phyloP scores from a whole-genome alignment of 164 flowering plant genomes.

The Protea cynaroides region DNA sequence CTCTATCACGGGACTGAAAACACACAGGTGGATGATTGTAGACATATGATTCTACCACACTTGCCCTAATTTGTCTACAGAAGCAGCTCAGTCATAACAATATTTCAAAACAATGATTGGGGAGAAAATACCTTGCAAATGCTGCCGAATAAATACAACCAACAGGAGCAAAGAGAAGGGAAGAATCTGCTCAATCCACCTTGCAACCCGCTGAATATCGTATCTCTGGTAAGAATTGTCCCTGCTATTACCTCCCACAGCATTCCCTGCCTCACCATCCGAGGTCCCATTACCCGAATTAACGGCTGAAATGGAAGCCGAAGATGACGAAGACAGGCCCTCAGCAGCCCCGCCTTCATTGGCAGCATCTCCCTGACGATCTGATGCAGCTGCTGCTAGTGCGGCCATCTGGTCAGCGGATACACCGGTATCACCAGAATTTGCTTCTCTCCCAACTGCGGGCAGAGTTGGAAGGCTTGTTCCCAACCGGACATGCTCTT shows the following conservation, averaged over 20 bases:
- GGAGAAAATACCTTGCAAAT: conserved; percentile 64
- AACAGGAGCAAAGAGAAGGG: conserved; percentile 88
- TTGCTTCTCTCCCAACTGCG: conserved; percentile 14
- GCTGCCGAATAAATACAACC: conserved; percentile 96
- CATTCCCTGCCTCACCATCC: conserved; percentile 47
- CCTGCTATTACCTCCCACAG: conserved; percentile 41
- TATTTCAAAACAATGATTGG: not conserved
- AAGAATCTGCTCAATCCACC: conserved; percentile 96
- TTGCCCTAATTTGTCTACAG: no score
- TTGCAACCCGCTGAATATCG: conserved; percentile 95
- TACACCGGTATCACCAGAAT: conserved; percentile 12
- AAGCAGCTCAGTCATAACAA: no score
- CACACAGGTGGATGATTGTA: no score
- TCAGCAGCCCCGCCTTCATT: conserved; percentile 35
- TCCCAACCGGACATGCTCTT: conserved; percentile 42
- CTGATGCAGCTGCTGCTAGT: conserved; percentile 12
- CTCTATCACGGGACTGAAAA: no score
- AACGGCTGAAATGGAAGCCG: conserved; percentile 6
- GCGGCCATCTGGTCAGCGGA: conserved; percentile 19
- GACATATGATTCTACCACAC: no score
- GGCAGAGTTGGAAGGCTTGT: conserved; percentile 8
- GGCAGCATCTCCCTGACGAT: conserved; percentile 30
- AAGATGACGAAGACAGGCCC: conserved; percentile 26
- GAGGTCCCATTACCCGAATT: conserved; percentile 20
- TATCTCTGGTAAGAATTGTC: conserved; percentile 94